Evolutionary conservation across 2,329 filamentous ascomycete species (phyloP), one percentile per base, ranked within the genome.

Genomic region (Cladosporium sp.): DNA sequence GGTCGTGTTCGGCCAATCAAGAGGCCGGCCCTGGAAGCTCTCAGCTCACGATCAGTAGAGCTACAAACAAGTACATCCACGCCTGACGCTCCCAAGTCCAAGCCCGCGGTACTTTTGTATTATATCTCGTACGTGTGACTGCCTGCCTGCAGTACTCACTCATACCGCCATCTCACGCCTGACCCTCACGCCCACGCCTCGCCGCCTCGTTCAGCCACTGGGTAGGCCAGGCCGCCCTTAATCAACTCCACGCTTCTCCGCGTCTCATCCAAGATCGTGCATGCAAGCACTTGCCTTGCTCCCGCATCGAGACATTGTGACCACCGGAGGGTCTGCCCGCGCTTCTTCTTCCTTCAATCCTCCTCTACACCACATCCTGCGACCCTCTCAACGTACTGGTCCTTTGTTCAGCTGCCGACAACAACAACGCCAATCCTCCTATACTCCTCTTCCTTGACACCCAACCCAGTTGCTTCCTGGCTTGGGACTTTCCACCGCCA

Each of bases 401-500:
- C 2, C 25, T 43, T 36, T 23, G 5, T 32, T 6, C 54, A 26
- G 26, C 54, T 18, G 28, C 32, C 14, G 8, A 54, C 6, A 14
- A 34, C 54, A 13, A 49, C 43, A 7, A 16, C 58, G 23, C 32
- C 11, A 26, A 26, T 49, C 58, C 43, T 49, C 58, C 30, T 49
- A 18, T 28, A 26, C 34, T 2, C 11, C 34, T 25, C 26, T 4
- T 30, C 11, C 26, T 43, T 58, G 34, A 26, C 36, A 10, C 5
- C 32, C 56, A 30, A 34, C 23, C 16, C 23, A 18, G 11, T 36
- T 32, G 60, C 13, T 56, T 23, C 25, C 48, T 43, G 49, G 49
- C 49, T 46, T 34, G 49, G 60, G 30, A 36, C 60, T 34, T 34
- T 43, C 32, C 25, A 49, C 53, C 39, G 62, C 54, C 71, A 74